phyloP scores from a whole-genome alignment of 164 flowering plant genomes.

The Chloranthus sessilifolius region DNA sequence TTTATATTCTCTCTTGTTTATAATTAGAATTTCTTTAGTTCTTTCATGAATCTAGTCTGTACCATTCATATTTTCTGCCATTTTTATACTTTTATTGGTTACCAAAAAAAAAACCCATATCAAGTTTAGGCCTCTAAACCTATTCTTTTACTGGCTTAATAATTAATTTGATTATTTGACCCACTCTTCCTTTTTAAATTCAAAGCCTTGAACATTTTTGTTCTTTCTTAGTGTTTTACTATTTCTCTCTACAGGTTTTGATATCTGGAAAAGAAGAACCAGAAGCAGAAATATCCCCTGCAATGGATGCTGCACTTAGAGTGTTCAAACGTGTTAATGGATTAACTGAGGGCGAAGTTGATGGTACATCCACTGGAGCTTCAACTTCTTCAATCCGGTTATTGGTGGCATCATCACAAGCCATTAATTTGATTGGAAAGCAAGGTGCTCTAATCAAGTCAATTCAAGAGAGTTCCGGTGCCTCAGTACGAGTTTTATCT shows the following conservation, averaged over 20 bases:
- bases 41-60: no score
- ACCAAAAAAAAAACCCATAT: no score
- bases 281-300: slow-evolving; percentile 72
- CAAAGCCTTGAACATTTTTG: no score
- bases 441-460: slow-evolving; percentile 83
- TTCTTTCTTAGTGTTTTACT: neutral
- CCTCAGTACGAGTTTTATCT: slow-evolving; percentile 67
- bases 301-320: slow-evolving; percentile 83
- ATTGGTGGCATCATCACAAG: slow-evolving; percentile 76
- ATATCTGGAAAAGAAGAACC: slow-evolving; percentile 88
- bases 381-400: slow-evolving; percentile 60
- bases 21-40: no score
- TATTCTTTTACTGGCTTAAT: no score
- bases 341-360: slow-evolving; percentile 49
- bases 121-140: no score
- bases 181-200: neutral
- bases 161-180: no score
- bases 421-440: slow-evolving; percentile 83
- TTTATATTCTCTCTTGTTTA: no score
- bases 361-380: slow-evolving; percentile 34
- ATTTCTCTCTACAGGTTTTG: slow-evolving; percentile 52
- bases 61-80: no score
- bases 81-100: no score
- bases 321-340: slow-evolving; percentile 78
- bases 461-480: slow-evolving; percentile 72